These are phyloP conservation scores for Trypanosoma mega DNA, from an alignment of 208 protist genomes.

Conservation along the genomic window DNA sequence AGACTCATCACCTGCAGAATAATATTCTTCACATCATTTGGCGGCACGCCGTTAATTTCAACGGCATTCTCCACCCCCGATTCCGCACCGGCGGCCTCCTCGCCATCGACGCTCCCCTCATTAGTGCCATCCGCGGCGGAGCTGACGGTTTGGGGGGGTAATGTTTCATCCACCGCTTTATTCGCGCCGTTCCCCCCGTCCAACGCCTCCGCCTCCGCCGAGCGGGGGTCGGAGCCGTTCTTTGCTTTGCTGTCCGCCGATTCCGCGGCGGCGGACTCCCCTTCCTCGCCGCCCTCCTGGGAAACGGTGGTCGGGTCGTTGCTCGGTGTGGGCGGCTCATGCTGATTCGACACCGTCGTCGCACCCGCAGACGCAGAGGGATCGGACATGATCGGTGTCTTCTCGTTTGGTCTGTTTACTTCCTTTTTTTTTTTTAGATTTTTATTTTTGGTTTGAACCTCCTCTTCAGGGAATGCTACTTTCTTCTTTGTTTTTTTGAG, in stretches of 20 bases:
- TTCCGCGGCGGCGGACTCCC: not conserved
- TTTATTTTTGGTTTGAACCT: too few relatives aligned
- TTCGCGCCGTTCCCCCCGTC: too few relatives aligned
- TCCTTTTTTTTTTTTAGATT: not conserved
- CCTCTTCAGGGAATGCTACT: too few relatives aligned
- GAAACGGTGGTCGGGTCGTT: not conserved
- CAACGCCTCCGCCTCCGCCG: not conserved
- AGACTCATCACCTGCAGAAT: conserved; percentile 79
- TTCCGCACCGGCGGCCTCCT: conserved; percentile 13
- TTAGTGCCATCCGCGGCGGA: conserved; percentile 6
- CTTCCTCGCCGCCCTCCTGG: not conserved
- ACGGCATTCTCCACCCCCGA: conserved; percentile 19
- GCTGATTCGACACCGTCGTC: not conserved
- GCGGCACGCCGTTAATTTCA: conserved; percentile 45
- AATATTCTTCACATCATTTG: conserved; percentile 89
- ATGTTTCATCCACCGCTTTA: not conserved
- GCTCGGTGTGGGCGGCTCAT: too few relatives aligned
- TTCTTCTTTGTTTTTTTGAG: too few relatives aligned
- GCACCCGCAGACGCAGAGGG: not conserved
- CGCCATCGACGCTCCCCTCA: conserved; percentile 9
- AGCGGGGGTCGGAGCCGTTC: not conserved
- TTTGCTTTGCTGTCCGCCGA: not conserved
- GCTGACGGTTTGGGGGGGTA: too few relatives aligned
- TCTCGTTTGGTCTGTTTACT: too few relatives aligned
- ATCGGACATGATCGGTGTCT: not conserved